phyloP scores from a whole-genome alignment of 768 basidiomycete species.

The Lactarius vividus region DNA sequence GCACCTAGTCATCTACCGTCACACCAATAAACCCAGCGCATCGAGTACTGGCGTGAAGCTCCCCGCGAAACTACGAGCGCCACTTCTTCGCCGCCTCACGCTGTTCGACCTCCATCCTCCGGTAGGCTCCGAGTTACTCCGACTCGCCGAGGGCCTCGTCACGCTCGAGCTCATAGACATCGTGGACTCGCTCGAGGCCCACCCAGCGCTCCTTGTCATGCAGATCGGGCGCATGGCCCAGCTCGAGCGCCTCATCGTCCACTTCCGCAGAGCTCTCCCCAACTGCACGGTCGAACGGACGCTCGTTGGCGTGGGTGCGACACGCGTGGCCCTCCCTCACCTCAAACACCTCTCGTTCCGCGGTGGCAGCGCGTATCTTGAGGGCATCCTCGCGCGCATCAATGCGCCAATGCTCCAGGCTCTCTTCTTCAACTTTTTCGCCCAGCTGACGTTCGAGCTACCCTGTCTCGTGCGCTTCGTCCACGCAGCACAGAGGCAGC shows the following conservation, averaged over 20 bases:
- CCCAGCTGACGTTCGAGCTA: conserved; percentile 1
- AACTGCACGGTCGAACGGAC: neutral
- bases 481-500: too few relatives aligned
- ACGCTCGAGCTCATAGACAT: neutral
- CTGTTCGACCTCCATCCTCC: neutral
- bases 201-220: neutral
- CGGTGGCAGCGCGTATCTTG: conserved; percentile 2
- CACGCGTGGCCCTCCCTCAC: neutral
- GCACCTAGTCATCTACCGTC: neutral
- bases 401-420: too few relatives aligned
- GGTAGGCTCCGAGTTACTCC: neutral
- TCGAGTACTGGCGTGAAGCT: neutral
- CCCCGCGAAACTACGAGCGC: neutral
- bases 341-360: neutral
- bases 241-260: conserved; percentile 1
- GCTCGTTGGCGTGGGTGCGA: neutral
- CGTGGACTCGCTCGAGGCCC: neutral
- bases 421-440: conserved; percentile 7
- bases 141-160: neutral
- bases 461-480: neutral
- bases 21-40: too few relatives aligned
- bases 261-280: neutral
- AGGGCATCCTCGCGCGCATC: neutral
- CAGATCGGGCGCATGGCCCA: neutral
- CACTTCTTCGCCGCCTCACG: neutral